phyloP scores from a whole-genome alignment of 1,139 yeast species.

The Saccharomyces pastorianus region DNA sequence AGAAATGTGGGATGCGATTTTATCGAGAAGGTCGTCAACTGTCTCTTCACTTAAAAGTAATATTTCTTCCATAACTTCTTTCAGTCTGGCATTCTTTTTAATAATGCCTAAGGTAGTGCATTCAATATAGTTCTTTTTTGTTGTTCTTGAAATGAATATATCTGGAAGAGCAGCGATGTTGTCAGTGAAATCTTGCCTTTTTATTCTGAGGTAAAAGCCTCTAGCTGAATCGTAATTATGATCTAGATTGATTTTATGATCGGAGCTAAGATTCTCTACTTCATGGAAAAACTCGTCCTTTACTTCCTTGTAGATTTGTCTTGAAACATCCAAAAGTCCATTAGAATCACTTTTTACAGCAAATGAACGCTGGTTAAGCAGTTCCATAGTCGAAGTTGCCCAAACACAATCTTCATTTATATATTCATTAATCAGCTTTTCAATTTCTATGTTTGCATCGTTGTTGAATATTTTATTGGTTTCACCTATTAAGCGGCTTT shows the following conservation, averaged over 20 bases:
- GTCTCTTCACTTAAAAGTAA: slow-evolving; percentile 36
- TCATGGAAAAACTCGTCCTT: slow-evolving; percentile 33
- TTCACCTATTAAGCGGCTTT: slow-evolving; percentile 25
- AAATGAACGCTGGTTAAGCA: slow-evolving; percentile 39
- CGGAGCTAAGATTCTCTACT: slow-evolving; percentile 22
- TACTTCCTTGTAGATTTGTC: slow-evolving; percentile 36
- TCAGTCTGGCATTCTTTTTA: slow-evolving; percentile 37
- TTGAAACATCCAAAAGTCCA: slow-evolving; percentile 41
- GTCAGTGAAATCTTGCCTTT: slow-evolving; percentile 12
- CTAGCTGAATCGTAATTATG: slow-evolving; percentile 33
- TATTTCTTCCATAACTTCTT: slow-evolving; percentile 37
- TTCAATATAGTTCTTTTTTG: slow-evolving; percentile 33
- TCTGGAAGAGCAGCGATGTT: slow-evolving; percentile 25
- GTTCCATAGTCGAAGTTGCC: slow-evolving; percentile 36
- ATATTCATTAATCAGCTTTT: slow-evolving; percentile 26
- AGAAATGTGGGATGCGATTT: slow-evolving; percentile 30
- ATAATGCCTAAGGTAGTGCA: slow-evolving; percentile 38
- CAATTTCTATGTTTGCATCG: slow-evolving; percentile 21
- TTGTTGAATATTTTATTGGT: slow-evolving; percentile 29
- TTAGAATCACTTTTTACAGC: slow-evolving; percentile 40
- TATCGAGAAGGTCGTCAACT: slow-evolving; percentile 30
- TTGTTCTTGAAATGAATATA: slow-evolving; percentile 32
- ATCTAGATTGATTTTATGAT: slow-evolving; percentile 27
- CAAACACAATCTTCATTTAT: slow-evolving; percentile 38
- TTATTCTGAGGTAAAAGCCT: slow-evolving; percentile 36